Percentiles rank a stretch among this genome's conserved stretches.
Conservation (phyloP, 1,284 basidiomycete species). For the Apiotrichum domesticum region DNA sequence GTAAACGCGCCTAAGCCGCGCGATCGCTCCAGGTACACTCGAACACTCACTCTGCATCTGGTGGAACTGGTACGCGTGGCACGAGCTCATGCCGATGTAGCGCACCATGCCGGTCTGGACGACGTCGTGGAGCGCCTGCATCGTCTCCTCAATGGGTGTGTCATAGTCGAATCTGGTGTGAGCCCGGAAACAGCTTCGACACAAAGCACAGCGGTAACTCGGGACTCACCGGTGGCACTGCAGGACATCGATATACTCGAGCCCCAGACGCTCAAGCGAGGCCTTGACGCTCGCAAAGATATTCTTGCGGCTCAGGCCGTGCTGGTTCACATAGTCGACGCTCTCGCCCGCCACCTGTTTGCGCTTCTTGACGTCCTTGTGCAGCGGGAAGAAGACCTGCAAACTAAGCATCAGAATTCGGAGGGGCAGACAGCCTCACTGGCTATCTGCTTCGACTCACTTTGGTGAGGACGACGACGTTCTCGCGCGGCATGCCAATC, state of each 20-base stretch:
- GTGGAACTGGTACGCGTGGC: conserved; percentile 48
- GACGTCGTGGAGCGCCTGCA: conserved; percentile 65
- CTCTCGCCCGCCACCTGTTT: conserved; percentile 3
- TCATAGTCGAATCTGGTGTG: conserved; percentile 52
- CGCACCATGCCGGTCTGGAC: conserved; percentile 59
- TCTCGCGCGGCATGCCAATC: conserved; percentile 63
- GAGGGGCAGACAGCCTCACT: background rate
- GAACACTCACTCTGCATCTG: conserved; percentile 40
- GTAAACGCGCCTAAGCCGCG: conserved; percentile 1
- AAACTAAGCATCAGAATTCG: too few relatives aligned
- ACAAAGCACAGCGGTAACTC: background rate
- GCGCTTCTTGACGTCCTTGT: background rate
- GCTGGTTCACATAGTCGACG: conserved; percentile 46
- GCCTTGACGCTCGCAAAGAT: conserved; percentile 65
- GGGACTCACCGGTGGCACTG: conserved; percentile 50
- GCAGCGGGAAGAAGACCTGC: conserved; percentile 22
- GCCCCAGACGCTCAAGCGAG: conserved; percentile 58
- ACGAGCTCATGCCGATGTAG: conserved; percentile 60
- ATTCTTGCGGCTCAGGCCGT: conserved; percentile 50
- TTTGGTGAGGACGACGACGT: conserved; percentile 75
- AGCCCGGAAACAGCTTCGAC: background rate
- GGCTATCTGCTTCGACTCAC: conserved; percentile 32
- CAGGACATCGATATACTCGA: conserved; percentile 63
- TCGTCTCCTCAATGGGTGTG: conserved; percentile 58
- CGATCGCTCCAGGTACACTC: too few relatives aligned